Evolutionary conservation across 1,139 yeast species (phyloP).

Genomic region (Yamadazyma dendronema): DNA sequence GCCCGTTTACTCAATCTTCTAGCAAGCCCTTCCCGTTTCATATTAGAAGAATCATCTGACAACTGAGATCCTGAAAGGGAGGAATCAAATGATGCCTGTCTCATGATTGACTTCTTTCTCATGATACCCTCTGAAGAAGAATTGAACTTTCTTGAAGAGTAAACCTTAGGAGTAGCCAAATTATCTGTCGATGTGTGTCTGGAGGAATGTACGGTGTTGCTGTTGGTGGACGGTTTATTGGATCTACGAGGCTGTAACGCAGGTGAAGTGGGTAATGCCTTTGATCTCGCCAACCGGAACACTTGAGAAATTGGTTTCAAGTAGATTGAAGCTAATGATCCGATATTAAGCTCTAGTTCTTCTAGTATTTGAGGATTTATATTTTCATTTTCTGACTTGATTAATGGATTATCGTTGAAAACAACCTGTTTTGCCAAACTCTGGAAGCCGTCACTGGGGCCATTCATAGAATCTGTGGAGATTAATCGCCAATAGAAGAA

Average conservation of each 20-base stretch:
- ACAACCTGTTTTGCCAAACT: conserved; percentile 54
- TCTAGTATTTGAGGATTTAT: conserved; percentile 71
- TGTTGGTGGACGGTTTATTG: conserved; percentile 5
- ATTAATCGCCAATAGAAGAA: conserved; percentile 82
- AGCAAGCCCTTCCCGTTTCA: conserved; percentile 23
- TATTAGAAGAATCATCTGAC: conserved; percentile 13
- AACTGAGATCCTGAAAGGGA: conserved; percentile 8
- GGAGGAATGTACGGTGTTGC: conserved; percentile 10
- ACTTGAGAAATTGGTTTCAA: conserved; percentile 79
- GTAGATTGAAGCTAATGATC: conserved; percentile 80
- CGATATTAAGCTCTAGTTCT: conserved; percentile 80
- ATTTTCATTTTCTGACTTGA: conserved; percentile 66
- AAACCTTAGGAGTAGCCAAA: conserved; percentile 9
- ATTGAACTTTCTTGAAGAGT: conserved; percentile 10
- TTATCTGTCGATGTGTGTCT: conserved; percentile 11
- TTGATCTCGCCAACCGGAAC: conserved; percentile 64
- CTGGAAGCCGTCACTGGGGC: conserved; percentile 29
- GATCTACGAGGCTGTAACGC: conserved; percentile 46
- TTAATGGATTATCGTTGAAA: conserved; percentile 59
- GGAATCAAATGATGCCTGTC: conserved; percentile 18
- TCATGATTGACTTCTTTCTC: conserved; percentile 15
- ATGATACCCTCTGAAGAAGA: conserved; percentile 13
- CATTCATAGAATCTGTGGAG: conserved; percentile 40
- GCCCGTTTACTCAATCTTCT: conserved; percentile 33
- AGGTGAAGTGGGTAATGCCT: conserved; percentile 56